phyloP scores from a whole-genome alignment of 169 alveolate species.

The Eimeria praecox region DNA sequence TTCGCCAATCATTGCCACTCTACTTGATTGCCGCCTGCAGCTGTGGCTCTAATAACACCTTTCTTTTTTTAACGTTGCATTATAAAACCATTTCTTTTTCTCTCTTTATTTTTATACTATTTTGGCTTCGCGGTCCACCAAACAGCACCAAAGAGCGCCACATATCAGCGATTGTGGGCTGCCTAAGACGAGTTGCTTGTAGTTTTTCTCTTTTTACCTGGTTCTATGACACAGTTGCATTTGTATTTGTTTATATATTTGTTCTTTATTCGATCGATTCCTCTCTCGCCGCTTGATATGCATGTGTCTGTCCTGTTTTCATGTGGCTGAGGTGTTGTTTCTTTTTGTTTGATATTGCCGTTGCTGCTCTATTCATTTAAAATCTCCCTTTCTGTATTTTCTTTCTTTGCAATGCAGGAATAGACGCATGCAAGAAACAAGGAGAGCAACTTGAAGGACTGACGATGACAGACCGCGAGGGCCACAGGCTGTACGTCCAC shows the following conservation, averaged over 20 bases:
- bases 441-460: not conserved
- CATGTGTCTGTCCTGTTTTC: not conserved
- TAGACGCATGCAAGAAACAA: not conserved
- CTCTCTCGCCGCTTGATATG: not conserved
- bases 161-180: not conserved
- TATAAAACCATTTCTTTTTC: not conserved
- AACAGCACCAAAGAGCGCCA: not conserved
- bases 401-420: not conserved
- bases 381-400: too few species aligned
- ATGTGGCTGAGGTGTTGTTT: not conserved
- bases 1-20: not conserved
- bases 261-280: not conserved
- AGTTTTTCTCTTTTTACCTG: not conserved
- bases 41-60: not conserved
- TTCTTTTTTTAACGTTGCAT: not conserved
- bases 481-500: slow-evolving; percentile 18
- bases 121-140: not conserved
- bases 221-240: not conserved
- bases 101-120: not conserved
- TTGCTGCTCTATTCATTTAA: too few species aligned
- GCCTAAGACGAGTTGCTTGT: too few species aligned
- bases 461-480: slow-evolving; percentile 57
- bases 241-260: not conserved
- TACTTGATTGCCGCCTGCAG: not conserved
- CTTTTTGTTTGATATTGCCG: not conserved